A percentile compares a stretch with the other conserved stretches of the same genome.
Conservation (phyloP, 2,329 filamentous ascomycete species). For the Fusarium secorum region DNA sequence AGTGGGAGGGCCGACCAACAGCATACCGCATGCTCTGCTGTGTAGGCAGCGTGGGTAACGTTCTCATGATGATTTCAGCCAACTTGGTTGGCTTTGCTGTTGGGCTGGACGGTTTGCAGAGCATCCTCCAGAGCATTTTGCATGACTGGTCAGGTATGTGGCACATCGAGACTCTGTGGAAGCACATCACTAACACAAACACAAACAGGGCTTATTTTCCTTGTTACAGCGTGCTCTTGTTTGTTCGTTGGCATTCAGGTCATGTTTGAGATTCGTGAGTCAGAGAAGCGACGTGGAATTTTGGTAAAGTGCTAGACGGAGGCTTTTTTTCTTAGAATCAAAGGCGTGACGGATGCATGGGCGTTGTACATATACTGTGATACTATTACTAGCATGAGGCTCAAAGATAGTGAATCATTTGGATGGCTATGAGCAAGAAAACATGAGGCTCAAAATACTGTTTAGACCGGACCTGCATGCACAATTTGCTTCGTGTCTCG, state of each 20-base stretch:
- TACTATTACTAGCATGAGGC: constrained; percentile 13
- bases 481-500: not conserved
- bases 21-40: constrained; percentile 83
- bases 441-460: not conserved
- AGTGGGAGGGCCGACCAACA: constrained; percentile 74
- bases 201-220: constrained; percentile 70
- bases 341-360: not conserved
- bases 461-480: not conserved
- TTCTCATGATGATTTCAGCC: constrained; percentile 94
- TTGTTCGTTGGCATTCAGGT: constrained; percentile 88
- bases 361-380: constrained; percentile 25
- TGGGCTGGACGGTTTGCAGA: constrained; percentile 85
- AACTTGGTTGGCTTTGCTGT: constrained; percentile 96
- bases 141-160: constrained; percentile 72
- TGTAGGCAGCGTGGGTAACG: constrained; percentile 80
- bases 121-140: constrained; percentile 77
- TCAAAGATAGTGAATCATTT: not conserved
- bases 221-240: constrained; percentile 73
- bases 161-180: not conserved
- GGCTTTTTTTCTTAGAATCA: not conserved
- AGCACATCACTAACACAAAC: constrained; percentile 36
- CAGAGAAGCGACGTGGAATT: constrained; percentile 82
- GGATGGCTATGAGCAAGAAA: constrained; percentile 13
- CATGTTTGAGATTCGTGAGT: constrained; percentile 95
- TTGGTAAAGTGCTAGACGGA: constrained; percentile 75